A percentile compares a stretch with the other conserved stretches of the same genome.
phyloP scores from a whole-genome alignment of 2,329 filamentous ascomycete genomes.

The Pyrenophora teres region DNA sequence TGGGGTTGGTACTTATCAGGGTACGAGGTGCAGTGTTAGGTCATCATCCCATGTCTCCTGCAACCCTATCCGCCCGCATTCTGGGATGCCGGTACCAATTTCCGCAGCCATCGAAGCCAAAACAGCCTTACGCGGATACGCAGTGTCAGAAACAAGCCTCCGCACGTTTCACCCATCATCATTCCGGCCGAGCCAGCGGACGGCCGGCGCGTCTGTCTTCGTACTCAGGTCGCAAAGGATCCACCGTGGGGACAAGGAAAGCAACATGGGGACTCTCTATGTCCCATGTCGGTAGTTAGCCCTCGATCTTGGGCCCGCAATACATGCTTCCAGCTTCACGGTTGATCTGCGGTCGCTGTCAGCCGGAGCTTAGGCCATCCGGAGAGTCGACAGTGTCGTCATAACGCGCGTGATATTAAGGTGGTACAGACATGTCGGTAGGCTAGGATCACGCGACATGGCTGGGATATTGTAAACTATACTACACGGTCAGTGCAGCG shows the following conservation, averaged over 20 bases:
- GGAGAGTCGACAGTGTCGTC: conserved; percentile 3
- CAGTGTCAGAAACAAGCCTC: conserved; percentile 9
- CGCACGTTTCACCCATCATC: conserved; percentile 11
- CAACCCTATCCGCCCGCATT: conserved; percentile 9
- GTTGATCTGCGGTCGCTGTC: conserved; percentile 7
- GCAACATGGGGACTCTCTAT: conserved; percentile 6
- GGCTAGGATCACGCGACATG: conserved; percentile 13
- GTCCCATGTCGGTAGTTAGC: conserved; percentile 16
- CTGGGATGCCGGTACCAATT: conserved; percentile 14
- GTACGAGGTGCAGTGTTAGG: conserved; percentile 1
- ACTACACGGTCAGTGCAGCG: conserved; percentile 13
- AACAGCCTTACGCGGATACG: conserved; percentile 7
- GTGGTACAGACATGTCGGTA: conserved; percentile 12
- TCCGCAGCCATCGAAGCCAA: conserved; percentile 12
- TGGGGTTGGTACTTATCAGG: conserved; percentile 21
- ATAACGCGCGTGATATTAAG: conserved; percentile 10
- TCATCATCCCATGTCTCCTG: conserved; percentile 5
- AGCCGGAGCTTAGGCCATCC: background rate
- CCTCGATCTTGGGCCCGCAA: conserved; percentile 11
- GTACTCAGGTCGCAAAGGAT: conserved; percentile 11
- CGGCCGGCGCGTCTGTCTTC: conserved; percentile 8
- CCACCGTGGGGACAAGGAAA: conserved; percentile 11
- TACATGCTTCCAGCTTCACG: conserved; percentile 5
- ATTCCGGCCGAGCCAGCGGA: conserved; percentile 3
- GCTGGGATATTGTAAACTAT: conserved; percentile 15